A percentile compares a stretch with the other conserved stretches of the same genome.
These are phyloP conservation scores for Sphaerobolus stellatus DNA, from an alignment of 1,284 basidiomycete genomes.

Conservation along the genomic window DNA sequence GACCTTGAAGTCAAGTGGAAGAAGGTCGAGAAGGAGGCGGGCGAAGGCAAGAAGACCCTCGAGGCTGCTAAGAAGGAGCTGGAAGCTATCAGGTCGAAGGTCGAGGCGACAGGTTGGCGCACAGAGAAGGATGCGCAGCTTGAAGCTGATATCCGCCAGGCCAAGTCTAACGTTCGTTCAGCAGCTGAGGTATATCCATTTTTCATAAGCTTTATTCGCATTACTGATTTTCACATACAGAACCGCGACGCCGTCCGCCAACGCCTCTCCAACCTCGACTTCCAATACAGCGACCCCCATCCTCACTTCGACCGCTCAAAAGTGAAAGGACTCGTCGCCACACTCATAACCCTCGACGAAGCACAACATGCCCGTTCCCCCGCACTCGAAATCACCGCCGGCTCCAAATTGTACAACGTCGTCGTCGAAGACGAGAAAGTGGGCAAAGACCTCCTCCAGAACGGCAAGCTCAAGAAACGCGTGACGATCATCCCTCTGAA, in stretches of 20 bases:
- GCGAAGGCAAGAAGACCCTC: constrained; percentile 73
- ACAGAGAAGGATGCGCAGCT: constrained; percentile 70
- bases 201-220: neutral
- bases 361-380: constrained; percentile 78
- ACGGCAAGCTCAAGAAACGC: constrained; percentile 84
- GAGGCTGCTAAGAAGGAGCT: constrained; percentile 62
- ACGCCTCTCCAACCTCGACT: constrained; percentile 73
- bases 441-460: constrained; percentile 82
- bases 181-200: constrained; percentile 57
- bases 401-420: constrained; percentile 90
- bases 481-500: constrained; percentile 94
- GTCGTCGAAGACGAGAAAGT: constrained; percentile 91
- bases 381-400: constrained; percentile 92
- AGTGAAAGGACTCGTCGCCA: constrained; percentile 94
- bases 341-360: constrained; percentile 73
- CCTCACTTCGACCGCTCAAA: constrained; percentile 83
- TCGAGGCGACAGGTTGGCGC: constrained; percentile 77
- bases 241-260: constrained; percentile 72
- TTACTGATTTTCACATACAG: constrained; percentile 37
- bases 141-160: constrained; percentile 56
- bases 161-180: constrained; percentile 56
- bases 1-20: constrained; percentile 79
- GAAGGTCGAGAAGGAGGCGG: constrained; percentile 81
- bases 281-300: constrained; percentile 78
- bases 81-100: constrained; percentile 51